These are phyloP conservation scores for Wallacemonas rigidus DNA, from an alignment of 208 protist genomes.

Conservation along the genomic window DNA sequence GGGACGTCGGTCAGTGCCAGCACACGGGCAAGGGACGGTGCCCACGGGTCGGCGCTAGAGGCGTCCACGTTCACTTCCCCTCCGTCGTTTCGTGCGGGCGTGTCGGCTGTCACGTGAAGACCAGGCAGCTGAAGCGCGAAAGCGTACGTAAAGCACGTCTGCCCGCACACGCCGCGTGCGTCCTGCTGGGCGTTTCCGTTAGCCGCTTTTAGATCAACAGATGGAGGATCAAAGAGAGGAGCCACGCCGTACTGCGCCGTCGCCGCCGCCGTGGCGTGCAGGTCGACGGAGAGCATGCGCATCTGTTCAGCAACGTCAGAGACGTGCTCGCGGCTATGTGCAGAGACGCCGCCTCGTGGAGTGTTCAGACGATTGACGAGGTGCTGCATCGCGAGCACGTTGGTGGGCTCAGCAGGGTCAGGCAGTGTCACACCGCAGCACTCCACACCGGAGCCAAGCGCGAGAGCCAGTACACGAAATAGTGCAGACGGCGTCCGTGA, in stretches of 20 bases:
- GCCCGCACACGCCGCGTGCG: neutral
- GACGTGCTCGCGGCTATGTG: neutral
- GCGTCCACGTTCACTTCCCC: neutral
- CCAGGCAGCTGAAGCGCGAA: slow-evolving; percentile 2
- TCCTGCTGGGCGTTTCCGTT: neutral
- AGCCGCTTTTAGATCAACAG: no score
- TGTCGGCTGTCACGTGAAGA: neutral
- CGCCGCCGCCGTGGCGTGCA: neutral
- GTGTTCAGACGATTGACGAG: slow-evolving; percentile 11
- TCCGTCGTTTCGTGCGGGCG: neutral
- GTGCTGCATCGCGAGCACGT: slow-evolving; percentile 59
- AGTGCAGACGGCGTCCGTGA: neutral
- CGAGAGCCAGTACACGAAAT: slow-evolving; percentile 29
- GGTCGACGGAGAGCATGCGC: neutral
- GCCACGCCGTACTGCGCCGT: neutral
- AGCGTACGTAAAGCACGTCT: slow-evolving; percentile 14
- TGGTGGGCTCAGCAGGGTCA: slow-evolving; percentile 37
- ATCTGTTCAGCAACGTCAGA: neutral
- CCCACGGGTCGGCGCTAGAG: neutral
- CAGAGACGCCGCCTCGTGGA: neutral
- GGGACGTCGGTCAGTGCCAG: slow-evolving; percentile 6
- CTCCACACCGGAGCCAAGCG: slow-evolving; percentile 67
- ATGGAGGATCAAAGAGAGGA: neutral
- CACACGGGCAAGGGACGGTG: slow-evolving; percentile 7
- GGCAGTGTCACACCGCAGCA: slow-evolving; percentile 55